Percentiles rank a stretch among this genome's conserved stretches.
phyloP scores from a whole-genome alignment of 768 basidiomycete genomes.

The Leucogyrophana mollusca region DNA sequence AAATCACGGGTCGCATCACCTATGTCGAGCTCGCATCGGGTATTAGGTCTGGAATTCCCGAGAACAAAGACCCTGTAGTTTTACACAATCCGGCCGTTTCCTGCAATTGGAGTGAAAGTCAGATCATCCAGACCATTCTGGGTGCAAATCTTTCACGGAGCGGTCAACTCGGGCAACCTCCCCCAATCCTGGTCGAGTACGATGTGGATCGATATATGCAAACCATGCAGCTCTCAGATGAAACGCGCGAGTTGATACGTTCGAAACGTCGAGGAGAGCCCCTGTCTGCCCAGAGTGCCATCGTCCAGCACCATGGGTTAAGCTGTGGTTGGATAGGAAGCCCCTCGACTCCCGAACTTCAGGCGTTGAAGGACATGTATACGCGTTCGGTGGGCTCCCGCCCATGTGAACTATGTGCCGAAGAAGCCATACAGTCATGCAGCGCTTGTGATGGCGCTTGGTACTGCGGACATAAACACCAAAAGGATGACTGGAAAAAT shows the following conservation, averaged over 20 bases:
- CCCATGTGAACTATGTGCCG: background rate
- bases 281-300: background rate
- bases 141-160: background rate
- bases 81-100: background rate
- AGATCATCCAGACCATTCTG: background rate
- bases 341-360: background rate
- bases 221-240: background rate
- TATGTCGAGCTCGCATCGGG: background rate
- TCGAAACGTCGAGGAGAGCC: constrained; percentile 1
- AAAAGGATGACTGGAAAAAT: background rate
- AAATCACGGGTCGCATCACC: background rate
- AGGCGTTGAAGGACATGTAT: constrained; percentile 1
- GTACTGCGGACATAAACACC: constrained; percentile 2
- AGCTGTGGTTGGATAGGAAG: background rate
- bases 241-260: background rate
- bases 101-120: background rate
- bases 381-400: background rate
- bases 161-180: background rate
- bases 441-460: background rate
- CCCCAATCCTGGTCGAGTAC: background rate
- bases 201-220: background rate
- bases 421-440: background rate
- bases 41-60: background rate
- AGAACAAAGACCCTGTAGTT: background rate
- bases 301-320: background rate